A percentile compares a stretch with the other conserved stretches of the same genome.
phyloP scores from a whole-genome alignment of 495 filamentous ascomycete species.

The Daldinia childiae region DNA sequence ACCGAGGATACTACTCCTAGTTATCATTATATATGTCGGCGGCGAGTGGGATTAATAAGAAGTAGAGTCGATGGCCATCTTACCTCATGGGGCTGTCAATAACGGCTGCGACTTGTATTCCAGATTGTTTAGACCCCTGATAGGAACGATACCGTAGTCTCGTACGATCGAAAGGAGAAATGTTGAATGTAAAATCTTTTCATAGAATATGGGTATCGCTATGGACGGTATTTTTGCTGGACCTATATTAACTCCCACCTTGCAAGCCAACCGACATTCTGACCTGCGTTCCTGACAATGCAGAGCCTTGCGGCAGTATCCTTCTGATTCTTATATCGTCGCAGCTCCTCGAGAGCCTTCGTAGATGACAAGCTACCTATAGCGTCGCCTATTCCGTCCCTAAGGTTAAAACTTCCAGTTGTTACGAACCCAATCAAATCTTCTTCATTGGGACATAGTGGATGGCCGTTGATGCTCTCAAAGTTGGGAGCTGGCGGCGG shows the following conservation, averaged over 20 bases:
- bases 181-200: neutral
- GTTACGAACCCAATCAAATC: conserved; percentile 94
- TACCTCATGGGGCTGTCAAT: neutral
- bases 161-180: neutral
- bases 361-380: conserved; percentile 74
- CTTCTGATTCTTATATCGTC: conserved; percentile 46
- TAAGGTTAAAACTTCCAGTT: conserved; percentile 82
- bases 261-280: conserved; percentile 78
- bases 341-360: conserved; percentile 60
- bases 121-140: neutral
- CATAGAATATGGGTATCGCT: conserved; percentile 11
- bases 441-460: conserved; percentile 72
- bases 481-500: conserved; percentile 42
- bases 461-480: conserved; percentile 61
- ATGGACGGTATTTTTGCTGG: neutral
- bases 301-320: conserved; percentile 64
- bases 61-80: neutral
- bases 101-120: neutral
- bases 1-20: neutral
- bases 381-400: conserved; percentile 77
- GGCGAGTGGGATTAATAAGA: neutral
- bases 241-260: conserved; percentile 75
- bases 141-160: neutral
- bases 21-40: conserved; percentile 1
- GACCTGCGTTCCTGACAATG: conserved; percentile 82